Percentiles rank a stretch among this genome's conserved stretches.
Conservation (phyloP, 2,329 filamentous ascomycete genomes). For the Fusarium vanettenii region DNA sequence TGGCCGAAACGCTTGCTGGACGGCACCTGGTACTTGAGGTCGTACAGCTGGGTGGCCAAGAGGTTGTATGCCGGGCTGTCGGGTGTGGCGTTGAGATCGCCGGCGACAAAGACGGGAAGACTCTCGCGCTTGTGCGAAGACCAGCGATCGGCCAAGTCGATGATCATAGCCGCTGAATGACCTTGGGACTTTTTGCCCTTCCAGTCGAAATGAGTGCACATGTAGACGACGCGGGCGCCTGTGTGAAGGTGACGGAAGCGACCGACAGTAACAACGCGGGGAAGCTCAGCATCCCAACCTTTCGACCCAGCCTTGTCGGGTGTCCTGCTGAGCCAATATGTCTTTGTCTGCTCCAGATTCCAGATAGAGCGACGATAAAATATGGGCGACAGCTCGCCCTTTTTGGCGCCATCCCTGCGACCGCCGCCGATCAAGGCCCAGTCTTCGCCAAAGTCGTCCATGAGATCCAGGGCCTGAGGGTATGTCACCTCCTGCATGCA, state of each 20-base stretch:
- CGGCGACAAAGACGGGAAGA: slow-evolving; percentile 47
- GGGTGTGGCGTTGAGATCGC: slow-evolving; percentile 48
- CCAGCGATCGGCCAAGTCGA: slow-evolving; percentile 46
- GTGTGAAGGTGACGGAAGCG: slow-evolving; percentile 56
- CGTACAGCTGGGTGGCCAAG: slow-evolving; percentile 41
- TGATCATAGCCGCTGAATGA: slow-evolving; percentile 55
- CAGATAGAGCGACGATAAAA: slow-evolving; percentile 68
- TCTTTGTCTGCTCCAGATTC: slow-evolving; percentile 62
- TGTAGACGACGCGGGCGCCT: slow-evolving; percentile 54
- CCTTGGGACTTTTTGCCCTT: slow-evolving; percentile 54
- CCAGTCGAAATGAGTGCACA: slow-evolving; percentile 67
- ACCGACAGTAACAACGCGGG: slow-evolving; percentile 61
- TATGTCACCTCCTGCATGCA: slow-evolving; percentile 76
- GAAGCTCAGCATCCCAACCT: slow-evolving; percentile 64
- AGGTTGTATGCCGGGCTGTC: slow-evolving; percentile 42
- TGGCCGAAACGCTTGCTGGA: slow-evolving; percentile 39
- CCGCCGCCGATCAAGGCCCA: slow-evolving; percentile 69
- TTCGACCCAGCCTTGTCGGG: slow-evolving; percentile 65
- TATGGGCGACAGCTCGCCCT: slow-evolving; percentile 77
- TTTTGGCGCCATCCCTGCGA: slow-evolving; percentile 66
- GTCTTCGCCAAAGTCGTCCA: slow-evolving; percentile 50
- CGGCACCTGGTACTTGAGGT: slow-evolving; percentile 41
- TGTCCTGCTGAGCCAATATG: slow-evolving; percentile 72
- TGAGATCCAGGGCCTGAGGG: slow-evolving; percentile 68
- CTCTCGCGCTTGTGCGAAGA: slow-evolving; percentile 18